phyloP scores from a whole-genome alignment of 768 basidiomycete genomes.

The Suillus alpinus region DNA sequence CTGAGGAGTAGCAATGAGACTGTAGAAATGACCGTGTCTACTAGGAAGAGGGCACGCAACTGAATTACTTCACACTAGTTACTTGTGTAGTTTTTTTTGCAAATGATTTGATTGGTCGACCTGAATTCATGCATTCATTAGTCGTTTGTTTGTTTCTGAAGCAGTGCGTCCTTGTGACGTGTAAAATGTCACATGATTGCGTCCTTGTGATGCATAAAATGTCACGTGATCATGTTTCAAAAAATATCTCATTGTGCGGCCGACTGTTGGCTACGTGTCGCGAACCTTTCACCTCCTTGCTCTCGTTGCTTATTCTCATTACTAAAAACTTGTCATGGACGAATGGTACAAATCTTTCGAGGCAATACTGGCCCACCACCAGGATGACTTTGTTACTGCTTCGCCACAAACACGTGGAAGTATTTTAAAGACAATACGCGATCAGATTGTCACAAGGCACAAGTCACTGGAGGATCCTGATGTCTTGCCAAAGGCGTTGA shows the following conservation, averaged over 20 bases:
- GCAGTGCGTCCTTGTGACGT: no score
- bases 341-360: neutral
- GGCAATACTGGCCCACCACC: neutral
- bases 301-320: no score
- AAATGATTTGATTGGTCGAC: no score
- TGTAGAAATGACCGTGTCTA: neutral
- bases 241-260: no score
- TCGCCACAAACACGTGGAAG: neutral
- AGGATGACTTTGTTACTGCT: neutral
- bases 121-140: no score
- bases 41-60: neutral
- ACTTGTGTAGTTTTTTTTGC: no score
- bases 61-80: no score
- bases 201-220: no score
- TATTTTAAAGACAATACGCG: neutral
- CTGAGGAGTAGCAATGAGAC: neutral
- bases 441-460: neutral
- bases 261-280: neutral
- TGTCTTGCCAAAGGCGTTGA: neutral
- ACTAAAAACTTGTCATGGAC: neutral
- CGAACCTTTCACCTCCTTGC: neutral
- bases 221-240: no score
- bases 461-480: neutral
- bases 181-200: no score
- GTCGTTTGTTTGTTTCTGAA: no score